Evolutionary conservation across 352 stramenopile genomes (phyloP), one percentile per base, ranked within the genome.

Genomic region (Hyaloperonospora brassicae): DNA sequence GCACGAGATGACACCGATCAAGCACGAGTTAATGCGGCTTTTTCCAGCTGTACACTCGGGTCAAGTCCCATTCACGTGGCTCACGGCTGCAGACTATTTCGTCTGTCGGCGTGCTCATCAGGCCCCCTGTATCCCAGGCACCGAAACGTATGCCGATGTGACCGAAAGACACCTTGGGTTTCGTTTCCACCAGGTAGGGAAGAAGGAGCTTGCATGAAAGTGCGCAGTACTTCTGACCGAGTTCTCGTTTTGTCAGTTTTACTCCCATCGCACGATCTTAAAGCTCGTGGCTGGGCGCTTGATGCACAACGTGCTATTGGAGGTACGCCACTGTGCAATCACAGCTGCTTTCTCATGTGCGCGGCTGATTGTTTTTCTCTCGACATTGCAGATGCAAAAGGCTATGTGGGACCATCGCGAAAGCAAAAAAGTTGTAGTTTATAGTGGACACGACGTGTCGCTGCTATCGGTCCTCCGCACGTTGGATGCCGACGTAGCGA

Each of bases 401-500:
- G 51, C 57, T 22, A 46, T 75, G 1, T 61, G 30, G 46, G 64
- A 64, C 13, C 52, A 73, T 48, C 35, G 13, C n/a, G 60, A 70
- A 47, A 67, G 50, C 43, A 84, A 85, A 59, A 75, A 68, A 42
- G 59, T 93, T 25, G 56, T 88, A 36, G 61, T 90, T 22, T 93
- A 91, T 70, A 91, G 80, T 47, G 83, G 83, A 30, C 83, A 93
- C 55, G 83, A 93, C 52, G 66, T 91, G 17, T 89, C 80, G 17
- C 60, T 93, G 44, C 64, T 93, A 17, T 79, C 80, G 0, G 58
- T 89, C n/a, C 63, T 93, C n/a, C 76, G 85, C 51, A 76, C 73
- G 1, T 67, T 89, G 17, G 54, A 75, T 46, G 72, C 68, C 9
- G 45, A 70, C 23, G 50, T 87, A 24, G 61, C 68, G 14, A 57